Evolutionary conservation across 306 rosid genomes (phyloP).

Genomic region (Acacia confusa): DNA sequence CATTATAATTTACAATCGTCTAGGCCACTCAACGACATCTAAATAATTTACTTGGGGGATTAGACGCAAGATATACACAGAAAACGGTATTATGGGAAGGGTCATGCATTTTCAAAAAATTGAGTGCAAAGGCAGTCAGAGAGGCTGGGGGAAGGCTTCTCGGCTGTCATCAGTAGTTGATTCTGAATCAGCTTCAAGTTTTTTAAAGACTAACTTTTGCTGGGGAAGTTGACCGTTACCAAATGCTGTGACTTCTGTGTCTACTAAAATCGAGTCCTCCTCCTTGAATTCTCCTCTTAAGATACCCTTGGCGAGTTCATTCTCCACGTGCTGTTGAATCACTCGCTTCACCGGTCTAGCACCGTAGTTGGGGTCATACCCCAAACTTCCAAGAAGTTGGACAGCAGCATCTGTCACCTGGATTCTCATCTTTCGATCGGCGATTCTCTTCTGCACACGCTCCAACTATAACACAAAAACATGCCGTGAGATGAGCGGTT

Average conservation of each 20-base stretch:
- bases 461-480: constrained; percentile 53
- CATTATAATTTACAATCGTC: background rate
- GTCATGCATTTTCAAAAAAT: constrained; percentile 29
- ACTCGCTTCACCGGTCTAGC: constrained; percentile 99
- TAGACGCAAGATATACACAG: constrained; percentile 29
- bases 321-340: constrained; percentile 88
- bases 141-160: constrained; percentile 50
- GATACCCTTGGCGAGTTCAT: constrained; percentile 91
- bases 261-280: constrained; percentile 66
- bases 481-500: background rate
- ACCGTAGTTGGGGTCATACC: constrained; percentile 92
- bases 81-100: background rate
- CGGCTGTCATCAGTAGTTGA: constrained; percentile 38
- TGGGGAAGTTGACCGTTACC: constrained; percentile 84
- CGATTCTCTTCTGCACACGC: constrained; percentile 85
- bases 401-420: constrained; percentile 75
- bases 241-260: constrained; percentile 83
- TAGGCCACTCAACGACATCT: background rate
- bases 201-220: constrained; percentile 68
- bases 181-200: constrained; percentile 43
- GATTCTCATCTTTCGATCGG: constrained; percentile 83
- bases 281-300: constrained; percentile 93
- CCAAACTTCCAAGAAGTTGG: constrained; percentile 86
- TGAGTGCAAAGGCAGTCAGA: constrained; percentile 36
- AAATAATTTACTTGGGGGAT: background rate